Percentiles rank a stretch among this genome's conserved stretches.
Conservation (phyloP, 1,139 yeast species). For the Suhomyces taliae region DNA sequence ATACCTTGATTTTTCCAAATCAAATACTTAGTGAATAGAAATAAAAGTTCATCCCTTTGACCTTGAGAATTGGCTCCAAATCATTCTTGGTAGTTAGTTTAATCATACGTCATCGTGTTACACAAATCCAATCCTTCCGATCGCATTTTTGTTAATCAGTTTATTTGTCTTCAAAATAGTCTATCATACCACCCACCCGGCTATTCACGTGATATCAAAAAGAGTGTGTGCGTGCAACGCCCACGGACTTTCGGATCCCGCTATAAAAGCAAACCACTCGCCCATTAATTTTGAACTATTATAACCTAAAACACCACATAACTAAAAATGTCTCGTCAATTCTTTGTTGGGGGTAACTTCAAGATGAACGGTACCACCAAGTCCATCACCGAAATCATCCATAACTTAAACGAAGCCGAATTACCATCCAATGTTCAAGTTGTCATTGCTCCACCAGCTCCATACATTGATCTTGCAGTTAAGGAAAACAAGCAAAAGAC, state of each 20-base stretch:
- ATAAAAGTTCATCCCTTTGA: too few species aligned
- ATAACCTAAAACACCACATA: not conserved
- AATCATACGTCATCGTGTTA: too few species aligned
- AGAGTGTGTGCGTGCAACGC: conserved; percentile 2
- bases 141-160: too few species aligned
- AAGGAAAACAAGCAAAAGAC: conserved; percentile 67
- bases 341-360: conserved; percentile 98
- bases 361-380: conserved; percentile 95
- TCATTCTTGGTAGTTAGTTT: too few species aligned
- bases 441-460: conserved; percentile 95
- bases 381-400: conserved; percentile 81
- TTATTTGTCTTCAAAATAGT: too few species aligned
- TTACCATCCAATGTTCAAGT: conserved; percentile 80
- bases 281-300: conserved; percentile 1
- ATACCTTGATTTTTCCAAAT: too few species aligned
- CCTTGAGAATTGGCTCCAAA: too few species aligned
- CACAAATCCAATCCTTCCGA: too few species aligned
- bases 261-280: conserved; percentile 7
- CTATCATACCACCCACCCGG: not conserved
- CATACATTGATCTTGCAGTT: conserved; percentile 80
- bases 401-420: conserved; percentile 73
- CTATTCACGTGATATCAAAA: not conserved
- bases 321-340: conserved; percentile 72
- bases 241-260: conserved; percentile 11
- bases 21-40: too few species aligned